Evolutionary conservation across 352 stramenopile species (phyloP).

Genomic region (Phytophthora pisi): DNA sequence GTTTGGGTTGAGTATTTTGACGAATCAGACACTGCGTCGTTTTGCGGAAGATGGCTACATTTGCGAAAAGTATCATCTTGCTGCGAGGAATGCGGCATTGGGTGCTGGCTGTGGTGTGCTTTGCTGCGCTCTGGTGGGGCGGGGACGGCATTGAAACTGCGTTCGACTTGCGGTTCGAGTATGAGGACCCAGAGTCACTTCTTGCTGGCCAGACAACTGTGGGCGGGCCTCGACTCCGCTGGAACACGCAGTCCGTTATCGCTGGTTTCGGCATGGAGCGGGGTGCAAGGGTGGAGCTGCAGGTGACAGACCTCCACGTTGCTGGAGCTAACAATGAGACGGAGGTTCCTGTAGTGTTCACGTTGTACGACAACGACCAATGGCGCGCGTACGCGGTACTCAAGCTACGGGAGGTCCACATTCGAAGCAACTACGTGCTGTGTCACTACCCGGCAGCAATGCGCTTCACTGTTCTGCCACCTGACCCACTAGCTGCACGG

Average conservation of each 20-base stretch:
- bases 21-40: slow-evolving; percentile 4
- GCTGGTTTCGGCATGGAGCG: slow-evolving; percentile 63
- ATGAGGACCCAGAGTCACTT: slow-evolving; percentile 10
- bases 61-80: too few species aligned
- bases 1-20: too few species aligned
- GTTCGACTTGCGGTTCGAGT: slow-evolving; percentile 17
- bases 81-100: too few species aligned
- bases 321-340: background rate
- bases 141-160: slow-evolving; percentile 9
- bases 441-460: slow-evolving; percentile 65
- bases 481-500: slow-evolving; percentile 7
- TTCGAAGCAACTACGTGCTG: slow-evolving; percentile 56
- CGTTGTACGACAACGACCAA: slow-evolving; percentile 66
- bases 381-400: slow-evolving; percentile 67
- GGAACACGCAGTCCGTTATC: slow-evolving; percentile 72
- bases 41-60: slow-evolving; percentile 23
- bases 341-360: slow-evolving; percentile 53
- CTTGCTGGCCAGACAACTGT: slow-evolving; percentile 2
- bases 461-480: slow-evolving; percentile 46
- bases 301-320: slow-evolving; percentile 33
- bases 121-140: slow-evolving; percentile 1
- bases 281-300: slow-evolving; percentile 47
- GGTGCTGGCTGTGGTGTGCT: background rate
- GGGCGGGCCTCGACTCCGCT: slow-evolving; percentile 38
- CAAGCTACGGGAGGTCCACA: slow-evolving; percentile 61